These are phyloP conservation scores for Fomitopsis pulvina DNA, from an alignment of 768 basidiomycete species.

Conservation along the genomic window DNA sequence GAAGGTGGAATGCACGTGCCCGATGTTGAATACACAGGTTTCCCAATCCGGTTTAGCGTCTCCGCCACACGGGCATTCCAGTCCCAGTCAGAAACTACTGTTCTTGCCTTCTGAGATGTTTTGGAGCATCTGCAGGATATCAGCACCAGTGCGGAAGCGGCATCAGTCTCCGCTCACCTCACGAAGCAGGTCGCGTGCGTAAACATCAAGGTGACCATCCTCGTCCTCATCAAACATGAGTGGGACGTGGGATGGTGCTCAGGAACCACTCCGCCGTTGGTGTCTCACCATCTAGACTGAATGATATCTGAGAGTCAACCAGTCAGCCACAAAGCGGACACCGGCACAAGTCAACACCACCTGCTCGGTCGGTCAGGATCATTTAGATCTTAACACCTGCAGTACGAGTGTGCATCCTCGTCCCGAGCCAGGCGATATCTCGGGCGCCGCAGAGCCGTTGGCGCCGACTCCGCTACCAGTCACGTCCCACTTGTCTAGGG, in stretches of 20 bases:
- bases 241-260: neutral
- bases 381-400: conserved; percentile 33
- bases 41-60: too few relatives aligned
- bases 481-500: neutral
- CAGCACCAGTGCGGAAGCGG: neutral
- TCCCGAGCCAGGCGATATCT: conserved; percentile 37
- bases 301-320: neutral
- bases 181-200: neutral
- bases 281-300: neutral
- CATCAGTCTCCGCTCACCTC: neutral
- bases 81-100: too few relatives aligned
- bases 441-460: conserved; percentile 41
- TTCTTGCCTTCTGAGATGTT: neutral
- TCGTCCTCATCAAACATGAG: neutral
- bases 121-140: neutral
- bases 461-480: conserved; percentile 27
- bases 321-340: neutral
- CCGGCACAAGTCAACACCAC: neutral
- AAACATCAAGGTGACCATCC: neutral
- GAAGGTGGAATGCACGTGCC: too few relatives aligned
- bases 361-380: conserved; percentile 19
- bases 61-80: too few relatives aligned
- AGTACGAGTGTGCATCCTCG: conserved; percentile 39
- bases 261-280: neutral
- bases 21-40: too few relatives aligned